Evolutionary conservation across 1,284 basidiomycete species (phyloP), one percentile per base, ranked within the genome.

Genomic region (Puccinia sorghi): DNA sequence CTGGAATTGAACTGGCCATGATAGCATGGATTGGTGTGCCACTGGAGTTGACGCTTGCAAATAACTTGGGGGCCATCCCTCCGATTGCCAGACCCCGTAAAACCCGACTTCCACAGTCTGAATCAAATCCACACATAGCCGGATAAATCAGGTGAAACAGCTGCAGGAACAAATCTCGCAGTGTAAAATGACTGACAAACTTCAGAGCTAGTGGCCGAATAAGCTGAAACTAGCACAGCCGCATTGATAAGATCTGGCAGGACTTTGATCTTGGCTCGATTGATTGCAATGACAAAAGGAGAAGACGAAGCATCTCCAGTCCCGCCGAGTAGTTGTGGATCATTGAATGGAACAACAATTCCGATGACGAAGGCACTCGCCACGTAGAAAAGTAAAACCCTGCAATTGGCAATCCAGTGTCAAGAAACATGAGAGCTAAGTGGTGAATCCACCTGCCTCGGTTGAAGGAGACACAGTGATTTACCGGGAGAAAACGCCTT

Each of bases 121-220:
- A 64, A 17, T n/a, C 7, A 37, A 27, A 25, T 41, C 39, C 6
- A 69, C 8, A 22, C 52, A 41, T 20, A 11, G 25, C 43, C 25
- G 70, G 39, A 61, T 63, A 6, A 63, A 7, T 17, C 15, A 39
- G 13, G 20, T 46, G 6, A 46, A 46, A 13, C 13, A 46, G 8
- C 6, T 46, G 43, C 43, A 46, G n/a, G 41, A 50, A 52, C 25
- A 22, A 57, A 57, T 27, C n/a, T 7, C n/a, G n/a, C 59, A 17
- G 25, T n/a, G 43, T 13, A 27, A 15, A 50, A 32, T 63, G 90
- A 90, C 1, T 90, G 90, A 85, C 93, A 96, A 72, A 95, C 84
- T 82, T 93, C 90, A 81, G 90, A 91, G 50, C 90, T 91, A 2
- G 91, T 92, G 3, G 93, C 92, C 11, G 91, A 93, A 87, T 93